These are phyloP conservation scores for Termitomyces eurrhizus DNA, from an alignment of 768 basidiomycete genomes.

Conservation along the genomic window DNA sequence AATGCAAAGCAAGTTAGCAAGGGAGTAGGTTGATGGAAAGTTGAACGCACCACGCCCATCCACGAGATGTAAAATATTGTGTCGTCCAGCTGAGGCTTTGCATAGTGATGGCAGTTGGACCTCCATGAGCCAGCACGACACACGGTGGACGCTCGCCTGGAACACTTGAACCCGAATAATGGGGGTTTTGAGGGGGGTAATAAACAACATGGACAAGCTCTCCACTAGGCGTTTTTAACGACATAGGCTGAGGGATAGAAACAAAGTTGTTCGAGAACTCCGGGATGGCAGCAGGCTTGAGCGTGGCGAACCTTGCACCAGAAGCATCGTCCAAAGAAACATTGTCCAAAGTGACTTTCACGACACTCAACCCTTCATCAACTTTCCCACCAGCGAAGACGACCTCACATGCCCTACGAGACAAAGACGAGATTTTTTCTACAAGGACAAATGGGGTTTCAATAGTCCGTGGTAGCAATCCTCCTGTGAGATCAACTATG, in stretches of 20 bases:
- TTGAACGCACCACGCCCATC: slow-evolving; percentile 60
- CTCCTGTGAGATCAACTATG: slow-evolving; percentile 31
- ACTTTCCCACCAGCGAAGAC: slow-evolving; percentile 42
- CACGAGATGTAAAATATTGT: slow-evolving; percentile 66
- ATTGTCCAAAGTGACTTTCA: slow-evolving; percentile 30
- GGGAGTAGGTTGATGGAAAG: neutral
- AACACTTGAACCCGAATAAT: slow-evolving; percentile 44
- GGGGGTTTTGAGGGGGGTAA: slow-evolving; percentile 64
- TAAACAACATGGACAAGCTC: slow-evolving; percentile 57
- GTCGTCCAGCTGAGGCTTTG: slow-evolving; percentile 52
- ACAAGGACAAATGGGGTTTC: slow-evolving; percentile 41
- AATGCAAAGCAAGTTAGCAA: slow-evolving; percentile 11
- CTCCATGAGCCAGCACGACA: slow-evolving; percentile 65
- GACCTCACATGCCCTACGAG: slow-evolving; percentile 24
- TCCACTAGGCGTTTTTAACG: slow-evolving; percentile 31
- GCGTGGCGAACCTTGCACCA: slow-evolving; percentile 16
- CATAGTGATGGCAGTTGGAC: slow-evolving; percentile 50
- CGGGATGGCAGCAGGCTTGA: slow-evolving; percentile 17
- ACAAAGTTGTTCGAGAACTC: slow-evolving; percentile 31
- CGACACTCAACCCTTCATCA: slow-evolving; percentile 32
- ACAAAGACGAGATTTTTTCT: slow-evolving; percentile 30
- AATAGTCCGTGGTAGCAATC: slow-evolving; percentile 27
- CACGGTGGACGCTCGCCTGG: slow-evolving; percentile 62
- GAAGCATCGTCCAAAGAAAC: slow-evolving; percentile 15
- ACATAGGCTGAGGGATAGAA: slow-evolving; percentile 46